Evolutionary conservation across 2,329 filamentous ascomycete genomes (phyloP), one percentile per base, ranked within the genome.

Genomic region (Exophiala spinifera): DNA sequence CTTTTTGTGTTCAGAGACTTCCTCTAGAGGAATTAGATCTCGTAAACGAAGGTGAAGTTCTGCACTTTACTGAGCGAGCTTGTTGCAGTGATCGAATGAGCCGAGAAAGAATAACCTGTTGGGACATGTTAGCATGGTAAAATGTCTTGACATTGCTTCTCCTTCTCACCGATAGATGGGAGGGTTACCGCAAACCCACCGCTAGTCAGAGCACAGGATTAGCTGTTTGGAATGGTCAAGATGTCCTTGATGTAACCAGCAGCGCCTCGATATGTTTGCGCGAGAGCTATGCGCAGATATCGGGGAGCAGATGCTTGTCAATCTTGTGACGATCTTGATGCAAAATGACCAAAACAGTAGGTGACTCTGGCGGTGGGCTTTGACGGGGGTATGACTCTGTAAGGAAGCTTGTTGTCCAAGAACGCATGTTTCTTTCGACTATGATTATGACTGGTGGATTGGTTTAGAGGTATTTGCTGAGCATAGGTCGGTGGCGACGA

Each of bases 301-400:
- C 57, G 45, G 53, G 19, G 31, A 43, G 45, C 51, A 46, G 48
- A 51, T 53, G 51, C 49, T 57, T 46, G 49, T 57, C 51, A 44
- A 42, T 42, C 36, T 55, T 49, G 53, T 55, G 46, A 23, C 49
- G 43, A 50, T 56, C 57, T 45, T 47, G 51, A 45, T 49, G 39
- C 36, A 36, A 33, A 15, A 46, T 50, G 51, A 57, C 51, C 57
- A 57, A 60, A 55, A 60, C 51, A 60, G 55, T 44, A 37, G 46
- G 45, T 45, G 57, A 61, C 56, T 61, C 56, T 56, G 60, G 60
- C 57, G 60, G 56, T 56, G 60, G 60, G 57, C 60, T 55, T 57
- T 46, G 56, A 51, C 51, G 44, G 49, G 34, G 47, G 46, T 52
- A 55, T 47, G 53, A 49, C 55, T 54, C 44, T 57, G 60, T 28